These are phyloP conservation scores for Porcisia deanei DNA, from an alignment of 208 protist species.

Conservation along the genomic window DNA sequence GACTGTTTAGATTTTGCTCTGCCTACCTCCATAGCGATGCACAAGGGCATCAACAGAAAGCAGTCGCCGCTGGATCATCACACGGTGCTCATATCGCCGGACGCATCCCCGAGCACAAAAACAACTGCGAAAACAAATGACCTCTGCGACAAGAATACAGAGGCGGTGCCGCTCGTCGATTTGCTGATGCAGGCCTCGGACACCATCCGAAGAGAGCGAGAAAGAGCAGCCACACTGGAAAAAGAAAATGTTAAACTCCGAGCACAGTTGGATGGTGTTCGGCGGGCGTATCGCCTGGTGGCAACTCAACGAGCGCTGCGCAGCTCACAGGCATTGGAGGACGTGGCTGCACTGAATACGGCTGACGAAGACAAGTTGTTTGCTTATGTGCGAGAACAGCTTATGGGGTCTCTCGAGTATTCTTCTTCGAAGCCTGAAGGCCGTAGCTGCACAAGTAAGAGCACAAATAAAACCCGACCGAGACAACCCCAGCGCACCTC, in stretches of 20 bases:
- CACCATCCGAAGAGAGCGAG: slow-evolving; percentile 26
- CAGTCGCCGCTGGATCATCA: background rate
- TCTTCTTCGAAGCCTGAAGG: background rate
- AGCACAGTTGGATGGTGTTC: slow-evolving; percentile 16
- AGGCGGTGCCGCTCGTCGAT: slow-evolving; percentile 10
- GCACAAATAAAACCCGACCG: background rate
- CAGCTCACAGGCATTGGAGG: background rate
- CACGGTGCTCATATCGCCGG: slow-evolving; percentile 14
- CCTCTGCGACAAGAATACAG: background rate
- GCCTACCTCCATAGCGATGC: slow-evolving; percentile 1
- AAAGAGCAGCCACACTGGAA: slow-evolving; percentile 16
- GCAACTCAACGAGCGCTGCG: background rate
- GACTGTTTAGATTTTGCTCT: background rate
- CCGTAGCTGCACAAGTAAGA: background rate
- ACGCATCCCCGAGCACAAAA: slow-evolving; percentile 7
- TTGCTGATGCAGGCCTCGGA: slow-evolving; percentile 29
- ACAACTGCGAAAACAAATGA: background rate
- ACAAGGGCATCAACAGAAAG: background rate
- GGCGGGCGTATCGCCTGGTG: slow-evolving; percentile 10
- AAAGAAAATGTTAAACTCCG: slow-evolving; percentile 25
- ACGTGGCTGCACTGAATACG: background rate
- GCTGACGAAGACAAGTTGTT: background rate
- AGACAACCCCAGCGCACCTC: slow-evolving; percentile 1
- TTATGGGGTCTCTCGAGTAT: background rate
- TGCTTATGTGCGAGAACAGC: slow-evolving; percentile 16